These are phyloP conservation scores for Yarrowia sp. DNA, from an alignment of 805 yeast genomes.

Conservation along the genomic window DNA sequence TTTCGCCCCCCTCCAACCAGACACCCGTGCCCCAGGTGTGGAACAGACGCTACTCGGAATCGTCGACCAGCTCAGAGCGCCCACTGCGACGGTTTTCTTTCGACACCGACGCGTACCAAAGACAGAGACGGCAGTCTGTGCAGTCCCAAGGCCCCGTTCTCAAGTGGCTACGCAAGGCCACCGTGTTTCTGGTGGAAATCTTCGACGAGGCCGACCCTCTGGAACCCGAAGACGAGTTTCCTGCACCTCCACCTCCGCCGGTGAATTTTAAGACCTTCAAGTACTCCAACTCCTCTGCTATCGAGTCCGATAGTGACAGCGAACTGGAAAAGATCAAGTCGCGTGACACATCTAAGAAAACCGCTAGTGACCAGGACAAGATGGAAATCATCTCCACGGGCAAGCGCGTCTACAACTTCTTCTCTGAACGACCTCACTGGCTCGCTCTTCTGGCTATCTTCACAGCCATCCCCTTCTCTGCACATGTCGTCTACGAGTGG, in stretches of 20 bases:
- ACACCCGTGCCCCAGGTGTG: constrained; percentile 17
- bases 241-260: neutral
- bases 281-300: neutral
- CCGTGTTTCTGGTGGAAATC: constrained; percentile 17
- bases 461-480: constrained; percentile 4
- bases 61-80: constrained; percentile 9
- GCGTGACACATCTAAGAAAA: neutral
- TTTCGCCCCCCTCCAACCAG: neutral
- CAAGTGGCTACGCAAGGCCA: constrained; percentile 25
- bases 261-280: too few relatives aligned
- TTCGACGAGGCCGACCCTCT: constrained; percentile 34
- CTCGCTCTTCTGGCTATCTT: constrained; percentile 1
- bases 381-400: constrained; percentile 17
- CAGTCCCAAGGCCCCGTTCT: constrained; percentile 34
- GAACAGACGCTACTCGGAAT: constrained; percentile 26
- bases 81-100: constrained; percentile 17
- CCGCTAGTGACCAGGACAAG: neutral
- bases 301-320: constrained; percentile 2
- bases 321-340: neutral
- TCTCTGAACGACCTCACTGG: constrained; percentile 4
- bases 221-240: constrained; percentile 27
- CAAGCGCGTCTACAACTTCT: constrained; percentile 10
- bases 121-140: constrained; percentile 10
- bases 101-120: constrained; percentile 11
- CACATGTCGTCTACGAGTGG: constrained; percentile 20